phyloP scores from a whole-genome alignment of 2,329 filamentous ascomycete genomes.

The Pleoardoris graminearum region DNA sequence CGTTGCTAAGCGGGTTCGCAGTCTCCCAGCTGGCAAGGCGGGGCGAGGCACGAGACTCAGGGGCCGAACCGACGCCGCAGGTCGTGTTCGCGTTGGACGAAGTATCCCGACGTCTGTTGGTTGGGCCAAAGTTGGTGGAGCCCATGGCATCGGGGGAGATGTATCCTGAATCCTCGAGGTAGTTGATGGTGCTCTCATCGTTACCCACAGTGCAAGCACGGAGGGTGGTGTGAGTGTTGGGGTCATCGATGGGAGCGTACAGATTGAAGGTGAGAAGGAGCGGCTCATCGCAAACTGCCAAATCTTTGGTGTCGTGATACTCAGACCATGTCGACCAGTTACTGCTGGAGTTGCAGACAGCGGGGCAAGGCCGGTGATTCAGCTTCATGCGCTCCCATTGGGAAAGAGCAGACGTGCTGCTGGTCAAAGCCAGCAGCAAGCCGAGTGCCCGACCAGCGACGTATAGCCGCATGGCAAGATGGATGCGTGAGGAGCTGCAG shows the following conservation, averaged over 20 bases:
- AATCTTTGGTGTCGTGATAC: background rate
- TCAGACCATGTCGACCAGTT: slow-evolving; percentile 1
- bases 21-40: slow-evolving; percentile 1
- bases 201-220: slow-evolving; percentile 3
- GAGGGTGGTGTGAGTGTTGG: background rate
- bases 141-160: slow-evolving; percentile 1
- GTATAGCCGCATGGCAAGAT: background rate
- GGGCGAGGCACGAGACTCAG: background rate
- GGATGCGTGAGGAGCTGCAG: background rate
- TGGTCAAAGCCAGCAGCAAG: background rate
- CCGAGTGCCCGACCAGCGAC: background rate
- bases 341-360: background rate
- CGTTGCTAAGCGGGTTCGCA: background rate
- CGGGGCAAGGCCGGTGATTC: slow-evolving; percentile 3
- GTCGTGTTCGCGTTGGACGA: background rate
- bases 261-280: slow-evolving; percentile 5
- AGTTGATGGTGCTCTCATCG: slow-evolving; percentile 4
- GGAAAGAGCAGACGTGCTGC: background rate
- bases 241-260: background rate
- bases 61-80: slow-evolving; percentile 1
- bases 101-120: background rate
- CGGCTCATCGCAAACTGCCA: slow-evolving; percentile 2
- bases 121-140: slow-evolving; percentile 1
- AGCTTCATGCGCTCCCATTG: background rate
- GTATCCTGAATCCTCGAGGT: slow-evolving; percentile 1